Base-by-base conservation (phyloP, 345 rosid genomes). In the Eucalyptus decipiens region DNA sequence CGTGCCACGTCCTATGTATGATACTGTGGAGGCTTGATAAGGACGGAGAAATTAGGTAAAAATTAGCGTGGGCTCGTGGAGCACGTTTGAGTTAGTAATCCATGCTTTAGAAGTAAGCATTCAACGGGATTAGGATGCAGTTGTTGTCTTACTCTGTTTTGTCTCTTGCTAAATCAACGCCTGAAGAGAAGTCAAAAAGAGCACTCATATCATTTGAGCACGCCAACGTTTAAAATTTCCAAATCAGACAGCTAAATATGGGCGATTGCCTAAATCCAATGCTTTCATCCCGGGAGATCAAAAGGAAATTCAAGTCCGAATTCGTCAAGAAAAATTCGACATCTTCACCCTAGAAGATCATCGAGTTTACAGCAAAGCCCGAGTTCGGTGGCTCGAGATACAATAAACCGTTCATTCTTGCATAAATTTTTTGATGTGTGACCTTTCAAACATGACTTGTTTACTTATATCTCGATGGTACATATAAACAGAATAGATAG, bases 401-500 rank as follows among this genome's bases (percentile, higher is more conserved):
- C 12, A 6, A 34, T 37, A 10, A 72, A 76, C 9, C 8, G 2
- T 7, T 76, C 2, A 5, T 21, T 24, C 4, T 2, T 2, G 5
- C 16, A 21, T 76, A 2, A 21, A 21, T 37, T 76, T 37, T 72
- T 7, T 5, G 8, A 21, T 2, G 2, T 0, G 30, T 2, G 47
- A 11, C 5, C 21, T 76, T 40, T 76, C 30, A 11, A 76, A 40
- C 5, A 21, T 11, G 13, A 40, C 15, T 21, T 3, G 26, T 52
- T 3, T 28, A 21, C 1, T 4, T 7, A 12, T 2, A 21, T 76
- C 83, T 4, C 47, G 1, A 76, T 1, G 9, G 28, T 11, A 40
- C 16, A 2, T 2, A 21, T 19, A 6, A 17, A 40, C 8, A 40
- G 9, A 21, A 9, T 6, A 23, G 85, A 13, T 11, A 40, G 4